phyloP scores from a whole-genome alignment of 2,329 filamentous ascomycete genomes.

The Neurospora sp. region DNA sequence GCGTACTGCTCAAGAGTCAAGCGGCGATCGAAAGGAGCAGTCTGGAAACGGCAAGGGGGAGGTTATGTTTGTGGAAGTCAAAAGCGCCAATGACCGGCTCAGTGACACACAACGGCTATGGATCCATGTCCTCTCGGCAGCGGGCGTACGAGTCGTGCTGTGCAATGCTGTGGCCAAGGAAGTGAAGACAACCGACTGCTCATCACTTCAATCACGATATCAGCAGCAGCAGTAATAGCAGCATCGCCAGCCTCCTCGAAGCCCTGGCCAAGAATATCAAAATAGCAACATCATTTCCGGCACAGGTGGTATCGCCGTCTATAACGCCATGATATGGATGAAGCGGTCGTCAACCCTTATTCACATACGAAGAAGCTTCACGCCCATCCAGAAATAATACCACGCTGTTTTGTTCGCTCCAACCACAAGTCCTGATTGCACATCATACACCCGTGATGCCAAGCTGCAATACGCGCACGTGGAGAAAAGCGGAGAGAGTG shows the following conservation, averaged over 20 bases:
- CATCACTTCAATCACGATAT: background rate
- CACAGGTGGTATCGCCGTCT: background rate
- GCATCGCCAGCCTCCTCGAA: background rate
- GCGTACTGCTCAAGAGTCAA: slow-evolving; percentile 33
- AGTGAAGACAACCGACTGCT: slow-evolving; percentile 32
- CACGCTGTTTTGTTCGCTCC: background rate
- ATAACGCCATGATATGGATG: background rate
- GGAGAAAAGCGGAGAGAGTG: background rate
- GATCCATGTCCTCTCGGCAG: slow-evolving; percentile 86
- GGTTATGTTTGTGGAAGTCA: slow-evolving; percentile 71
- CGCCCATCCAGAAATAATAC: background rate
- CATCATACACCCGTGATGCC: background rate
- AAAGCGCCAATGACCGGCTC: slow-evolving; percentile 81
- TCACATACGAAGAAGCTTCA: background rate
- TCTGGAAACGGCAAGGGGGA: slow-evolving; percentile 35
- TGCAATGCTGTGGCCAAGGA: slow-evolving; percentile 53
- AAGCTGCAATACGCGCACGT: background rate
- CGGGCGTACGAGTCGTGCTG: slow-evolving; percentile 77
- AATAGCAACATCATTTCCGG: background rate
- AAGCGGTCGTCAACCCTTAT: background rate
- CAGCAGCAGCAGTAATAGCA: background rate
- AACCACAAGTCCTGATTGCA: background rate
- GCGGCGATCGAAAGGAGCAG: slow-evolving; percentile 10
- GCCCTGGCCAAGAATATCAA: background rate
- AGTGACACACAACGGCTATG: slow-evolving; percentile 94